phyloP scores from a whole-genome alignment of 2,329 filamentous ascomycete genomes.

The Ceratocystis colombiana region DNA sequence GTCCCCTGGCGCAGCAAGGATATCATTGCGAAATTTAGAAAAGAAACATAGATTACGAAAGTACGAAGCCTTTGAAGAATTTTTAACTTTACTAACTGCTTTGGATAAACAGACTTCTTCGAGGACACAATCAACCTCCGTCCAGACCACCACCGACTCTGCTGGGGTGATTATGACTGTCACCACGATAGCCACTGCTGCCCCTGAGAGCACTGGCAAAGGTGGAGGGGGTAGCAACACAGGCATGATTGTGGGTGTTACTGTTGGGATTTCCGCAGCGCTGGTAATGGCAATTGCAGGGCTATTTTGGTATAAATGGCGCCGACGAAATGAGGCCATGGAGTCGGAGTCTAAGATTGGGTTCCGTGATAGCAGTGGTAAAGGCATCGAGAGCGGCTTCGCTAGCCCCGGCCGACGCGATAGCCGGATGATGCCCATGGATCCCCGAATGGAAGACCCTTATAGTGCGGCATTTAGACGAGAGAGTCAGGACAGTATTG shows the following conservation, averaged over 20 bases:
- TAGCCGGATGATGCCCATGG: slow-evolving; percentile 48
- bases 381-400: slow-evolving; percentile 17
- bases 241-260: slow-evolving; percentile 44
- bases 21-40: neutral
- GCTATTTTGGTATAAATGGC: slow-evolving; percentile 38
- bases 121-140: slow-evolving; percentile 33
- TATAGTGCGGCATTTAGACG: slow-evolving; percentile 48
- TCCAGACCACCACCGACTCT: slow-evolving; percentile 45
- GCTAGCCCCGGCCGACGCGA: slow-evolving; percentile 41
- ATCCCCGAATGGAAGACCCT: slow-evolving; percentile 51
- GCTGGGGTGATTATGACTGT: slow-evolving; percentile 46
- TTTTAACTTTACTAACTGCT: slow-evolving; percentile 25
- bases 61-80: neutral
- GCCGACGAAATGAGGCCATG: slow-evolving; percentile 33
- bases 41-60: neutral
- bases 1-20: neutral
- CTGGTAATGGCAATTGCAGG: slow-evolving; percentile 32
- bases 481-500: slow-evolving; percentile 53
- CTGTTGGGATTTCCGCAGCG: slow-evolving; percentile 40
- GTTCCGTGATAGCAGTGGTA: slow-evolving; percentile 6
- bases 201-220: slow-evolving; percentile 27
- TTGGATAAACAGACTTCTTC: slow-evolving; percentile 26
- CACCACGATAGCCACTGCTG: slow-evolving; percentile 40
- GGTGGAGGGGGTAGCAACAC: slow-evolving; percentile 34
- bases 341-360: slow-evolving; percentile 20